Percentiles rank a stretch among this genome's conserved stretches.
Conservation (phyloP, 306 rosid species). For the Lagenaria siceraria region DNA sequence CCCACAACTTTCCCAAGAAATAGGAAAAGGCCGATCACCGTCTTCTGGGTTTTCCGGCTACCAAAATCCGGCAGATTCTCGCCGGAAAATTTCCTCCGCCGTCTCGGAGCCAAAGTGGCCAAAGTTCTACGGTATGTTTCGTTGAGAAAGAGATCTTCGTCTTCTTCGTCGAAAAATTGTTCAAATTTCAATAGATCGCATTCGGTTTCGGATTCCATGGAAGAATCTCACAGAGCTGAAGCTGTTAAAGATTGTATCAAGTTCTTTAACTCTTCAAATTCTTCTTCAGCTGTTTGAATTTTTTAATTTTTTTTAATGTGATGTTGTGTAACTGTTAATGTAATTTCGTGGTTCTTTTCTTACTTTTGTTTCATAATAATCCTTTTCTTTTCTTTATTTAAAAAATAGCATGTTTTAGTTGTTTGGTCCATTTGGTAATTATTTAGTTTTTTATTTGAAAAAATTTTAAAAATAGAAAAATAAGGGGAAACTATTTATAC, state of each 20-base stretch:
- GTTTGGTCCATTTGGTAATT: too few relatives aligned
- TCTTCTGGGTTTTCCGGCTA: background rate
- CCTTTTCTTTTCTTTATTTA: too few relatives aligned
- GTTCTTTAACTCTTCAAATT: slow-evolving; percentile 49
- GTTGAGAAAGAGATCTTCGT: background rate
- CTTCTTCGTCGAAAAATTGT: background rate
- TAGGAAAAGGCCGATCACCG: background rate
- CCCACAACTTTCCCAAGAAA: slow-evolving; percentile 17
- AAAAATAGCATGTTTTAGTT: too few relatives aligned
- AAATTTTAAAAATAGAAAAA: too few relatives aligned
- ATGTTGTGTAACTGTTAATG: background rate
- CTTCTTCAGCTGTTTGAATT: slow-evolving; percentile 2
- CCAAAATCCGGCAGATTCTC: background rate
- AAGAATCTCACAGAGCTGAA: slow-evolving; percentile 70
- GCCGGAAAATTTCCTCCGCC: slow-evolving; percentile 4
- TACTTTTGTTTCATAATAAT: background rate
- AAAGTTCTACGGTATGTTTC: slow-evolving; percentile 1
- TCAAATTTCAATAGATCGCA: background rate
- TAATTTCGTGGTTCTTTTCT: background rate
- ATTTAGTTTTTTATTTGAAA: too few relatives aligned
- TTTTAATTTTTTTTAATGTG: background rate
- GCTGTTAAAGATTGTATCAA: slow-evolving; percentile 79
- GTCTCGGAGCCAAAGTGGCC: background rate
- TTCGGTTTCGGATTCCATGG: slow-evolving; percentile 41
- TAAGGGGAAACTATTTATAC: too few relatives aligned